These are phyloP conservation scores for Wickerhamiella alocasiicola DNA, from an alignment of 805 yeast species.

Conservation along the genomic window DNA sequence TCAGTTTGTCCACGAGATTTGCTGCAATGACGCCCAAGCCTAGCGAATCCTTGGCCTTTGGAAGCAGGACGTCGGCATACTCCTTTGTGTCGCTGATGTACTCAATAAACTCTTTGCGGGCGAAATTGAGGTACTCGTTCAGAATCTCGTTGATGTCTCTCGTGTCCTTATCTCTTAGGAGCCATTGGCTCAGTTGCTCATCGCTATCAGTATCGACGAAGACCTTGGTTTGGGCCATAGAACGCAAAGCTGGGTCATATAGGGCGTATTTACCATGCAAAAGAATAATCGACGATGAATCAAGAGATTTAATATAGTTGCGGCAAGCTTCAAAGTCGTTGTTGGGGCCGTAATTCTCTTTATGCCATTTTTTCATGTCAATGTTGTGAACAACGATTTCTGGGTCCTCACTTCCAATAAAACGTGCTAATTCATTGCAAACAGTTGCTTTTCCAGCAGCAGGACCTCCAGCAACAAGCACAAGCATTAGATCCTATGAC, in stretches of 20 bases:
- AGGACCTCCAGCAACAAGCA: slow-evolving; percentile 51
- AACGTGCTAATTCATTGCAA: slow-evolving; percentile 27
- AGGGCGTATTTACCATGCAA: slow-evolving; percentile 75
- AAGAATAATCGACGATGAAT: slow-evolving; percentile 28
- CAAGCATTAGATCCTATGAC: slow-evolving; percentile 27
- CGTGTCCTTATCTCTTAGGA: slow-evolving; percentile 25
- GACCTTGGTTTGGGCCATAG: slow-evolving; percentile 49
- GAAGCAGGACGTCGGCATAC: slow-evolving; percentile 61
- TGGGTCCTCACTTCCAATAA: slow-evolving; percentile 20
- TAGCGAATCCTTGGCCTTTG: slow-evolving; percentile 50
- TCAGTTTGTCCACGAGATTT: slow-evolving; percentile 35
- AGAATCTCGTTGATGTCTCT: slow-evolving; percentile 25
- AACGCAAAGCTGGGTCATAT: slow-evolving; percentile 45
- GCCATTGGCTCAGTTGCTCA: slow-evolving; percentile 70
- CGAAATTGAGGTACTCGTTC: slow-evolving; percentile 38
- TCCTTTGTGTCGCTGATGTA: slow-evolving; percentile 51
- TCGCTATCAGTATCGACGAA: slow-evolving; percentile 81
- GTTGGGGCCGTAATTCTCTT: slow-evolving; percentile 20
- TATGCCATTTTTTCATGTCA: slow-evolving; percentile 35
- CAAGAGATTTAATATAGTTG: slow-evolving; percentile 11
- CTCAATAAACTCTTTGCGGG: slow-evolving; percentile 55
- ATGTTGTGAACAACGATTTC: slow-evolving; percentile 23
- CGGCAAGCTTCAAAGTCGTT: slow-evolving; percentile 28
- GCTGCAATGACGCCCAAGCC: slow-evolving; percentile 52
- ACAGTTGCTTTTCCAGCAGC: slow-evolving; percentile 41